Base-by-base conservation (phyloP, 768 basidiomycete genomes). In the Phaeotremella fagi region DNA sequence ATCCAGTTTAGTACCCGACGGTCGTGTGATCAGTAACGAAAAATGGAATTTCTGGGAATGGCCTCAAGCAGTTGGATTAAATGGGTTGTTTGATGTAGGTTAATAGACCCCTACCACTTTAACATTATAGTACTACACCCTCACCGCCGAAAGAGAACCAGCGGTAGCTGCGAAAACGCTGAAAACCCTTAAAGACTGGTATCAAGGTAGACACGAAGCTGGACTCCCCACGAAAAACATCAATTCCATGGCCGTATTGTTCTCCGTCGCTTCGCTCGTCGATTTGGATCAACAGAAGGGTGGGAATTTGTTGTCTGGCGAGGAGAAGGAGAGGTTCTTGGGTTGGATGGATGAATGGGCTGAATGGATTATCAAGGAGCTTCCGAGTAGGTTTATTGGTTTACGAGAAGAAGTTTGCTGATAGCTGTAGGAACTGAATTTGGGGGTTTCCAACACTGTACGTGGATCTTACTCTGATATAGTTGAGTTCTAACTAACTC, bases 321-420 rank as follows among this genome's bases (percentile, higher is more conserved):
- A 53, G 11, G 45, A 46, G 51, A 53, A 48, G 33, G 29, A 28
- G 14, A 33, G 25, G 38, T 68, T 68, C 18, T 76, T 75, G 29
- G 77, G 76, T 9, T 79, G 80, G 61, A 70, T 72, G 22, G 71
- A 79, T 24, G 62, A 60, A 23, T 63, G 63, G 56, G 72, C 60
- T 5, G 61, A 68, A 33, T 81, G 80, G 22, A 79, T 81, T 12
- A 80, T 82, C 52, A 81, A 82, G 61, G 82, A 79, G 3, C 78
- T 81, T 77, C 78, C 80, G 12, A 54, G 42, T 51, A 16, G 37
- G 60, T 52, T 9, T 36, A 29, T 43, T 1, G 25, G n/a, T 33
- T 15, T 12, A 33, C 31, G 7, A 33, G 77, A 79, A 0, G 67
- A 80, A 12, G 55, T 49, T 23, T 31, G 25, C 9, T 37, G 49